Conservation (phyloP, 306 rosid species). For the Trichosanthes cucumerina region DNA sequence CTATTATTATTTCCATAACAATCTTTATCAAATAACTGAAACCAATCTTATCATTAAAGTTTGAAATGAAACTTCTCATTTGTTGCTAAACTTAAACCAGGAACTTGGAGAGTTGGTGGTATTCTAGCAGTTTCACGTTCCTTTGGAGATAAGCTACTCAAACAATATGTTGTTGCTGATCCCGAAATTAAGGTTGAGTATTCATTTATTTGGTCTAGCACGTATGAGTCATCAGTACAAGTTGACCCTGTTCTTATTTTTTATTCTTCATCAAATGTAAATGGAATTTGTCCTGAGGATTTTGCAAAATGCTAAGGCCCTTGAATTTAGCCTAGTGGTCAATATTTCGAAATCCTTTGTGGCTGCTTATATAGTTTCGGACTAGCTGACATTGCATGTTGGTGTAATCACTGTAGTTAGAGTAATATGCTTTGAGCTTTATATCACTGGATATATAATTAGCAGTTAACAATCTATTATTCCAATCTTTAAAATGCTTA, state of each 20-base stretch:
- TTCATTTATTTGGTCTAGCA: not conserved
- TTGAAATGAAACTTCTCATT: constrained; percentile 5
- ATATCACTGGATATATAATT: not conserved
- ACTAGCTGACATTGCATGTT: not conserved
- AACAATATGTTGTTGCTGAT: constrained; percentile 80
- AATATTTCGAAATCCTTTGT: not conserved
- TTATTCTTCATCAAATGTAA: not conserved
- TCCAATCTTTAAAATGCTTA: not conserved
- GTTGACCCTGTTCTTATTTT: not conserved
- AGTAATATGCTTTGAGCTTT: not conserved
- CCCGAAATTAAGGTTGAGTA: constrained; percentile 76
- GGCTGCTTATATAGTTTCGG: not conserved
- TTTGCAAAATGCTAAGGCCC: not conserved
- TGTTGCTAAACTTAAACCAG: constrained; percentile 28
- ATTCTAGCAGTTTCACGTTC: constrained; percentile 93
- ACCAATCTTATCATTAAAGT: not conserved
- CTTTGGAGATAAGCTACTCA: constrained; percentile 77
- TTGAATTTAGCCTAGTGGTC: not conserved
- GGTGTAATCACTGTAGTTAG: not conserved
- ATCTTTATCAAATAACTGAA: not conserved
- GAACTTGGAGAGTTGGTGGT: constrained; percentile 96
- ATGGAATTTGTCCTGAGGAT: not conserved
- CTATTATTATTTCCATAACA: not conserved
- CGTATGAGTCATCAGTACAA: not conserved
- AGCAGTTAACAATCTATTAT: not conserved